These are phyloP conservation scores for Penicilliopsis zonata DNA, from an alignment of 495 filamentous ascomycete species.

Conservation along the genomic window DNA sequence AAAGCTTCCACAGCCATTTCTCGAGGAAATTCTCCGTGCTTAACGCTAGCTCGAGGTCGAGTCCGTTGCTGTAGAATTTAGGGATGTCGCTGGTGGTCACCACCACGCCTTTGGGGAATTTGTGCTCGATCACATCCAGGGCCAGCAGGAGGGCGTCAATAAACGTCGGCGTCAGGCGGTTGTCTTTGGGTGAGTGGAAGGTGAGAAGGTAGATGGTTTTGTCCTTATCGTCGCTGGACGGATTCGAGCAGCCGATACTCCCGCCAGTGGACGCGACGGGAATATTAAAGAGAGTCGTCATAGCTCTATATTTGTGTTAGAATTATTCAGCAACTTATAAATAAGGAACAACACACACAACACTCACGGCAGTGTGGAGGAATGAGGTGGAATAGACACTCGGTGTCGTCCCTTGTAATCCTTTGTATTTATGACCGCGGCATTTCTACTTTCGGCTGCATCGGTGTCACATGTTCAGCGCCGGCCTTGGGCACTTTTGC, in stretches of 20 bases:
- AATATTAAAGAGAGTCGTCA: conserved; percentile 31
- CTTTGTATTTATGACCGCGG: too few species aligned
- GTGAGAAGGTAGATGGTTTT: conserved; percentile 57
- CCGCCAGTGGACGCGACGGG: conserved; percentile 36
- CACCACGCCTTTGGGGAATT: conserved; percentile 54
- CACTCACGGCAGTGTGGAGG: too few species aligned
- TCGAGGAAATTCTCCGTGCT: conserved; percentile 40
- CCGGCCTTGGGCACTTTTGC: too few species aligned
- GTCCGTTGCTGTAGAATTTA: conserved; percentile 76
- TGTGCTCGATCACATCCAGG: conserved; percentile 60
- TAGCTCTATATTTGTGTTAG: too few species aligned
- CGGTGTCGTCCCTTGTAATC: too few species aligned
- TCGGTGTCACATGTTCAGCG: too few species aligned
- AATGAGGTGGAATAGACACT: too few species aligned
- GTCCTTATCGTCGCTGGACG: conserved; percentile 23
- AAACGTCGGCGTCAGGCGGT: conserved; percentile 57
- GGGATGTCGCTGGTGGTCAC: conserved; percentile 60
- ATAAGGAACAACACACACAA: too few species aligned
- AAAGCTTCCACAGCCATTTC: conserved; percentile 45
- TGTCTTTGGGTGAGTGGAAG: conserved; percentile 59
- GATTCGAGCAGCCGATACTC: conserved; percentile 43
- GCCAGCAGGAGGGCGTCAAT: conserved; percentile 53
- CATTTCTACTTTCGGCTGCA: too few species aligned
- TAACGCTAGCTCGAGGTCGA: conserved; percentile 50
- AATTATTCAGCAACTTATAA: too few species aligned